Percentiles rank a stretch among this genome's conserved stretches.
Conservation (phyloP, 1,284 basidiomycete genomes). For the Ganoderma sinense region DNA sequence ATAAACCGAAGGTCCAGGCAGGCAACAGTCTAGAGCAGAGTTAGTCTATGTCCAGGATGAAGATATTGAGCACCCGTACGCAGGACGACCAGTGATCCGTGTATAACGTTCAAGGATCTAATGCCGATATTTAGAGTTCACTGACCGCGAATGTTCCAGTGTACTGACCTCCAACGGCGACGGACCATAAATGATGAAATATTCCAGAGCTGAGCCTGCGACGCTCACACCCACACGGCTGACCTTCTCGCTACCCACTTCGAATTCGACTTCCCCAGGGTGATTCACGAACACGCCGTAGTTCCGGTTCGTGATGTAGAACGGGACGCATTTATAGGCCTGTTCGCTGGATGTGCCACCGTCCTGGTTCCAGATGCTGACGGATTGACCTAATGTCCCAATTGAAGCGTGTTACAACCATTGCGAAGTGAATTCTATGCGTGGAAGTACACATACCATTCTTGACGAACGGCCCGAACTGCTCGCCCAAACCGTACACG, state of each 20-base stretch:
- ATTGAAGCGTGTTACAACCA: slow-evolving; percentile 2
- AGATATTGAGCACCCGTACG: slow-evolving; percentile 44
- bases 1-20: slow-evolving; percentile 78
- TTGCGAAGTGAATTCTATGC: background rate
- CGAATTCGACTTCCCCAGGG: slow-evolving; percentile 79
- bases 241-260: slow-evolving; percentile 79
- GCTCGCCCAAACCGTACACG: slow-evolving; percentile 77
- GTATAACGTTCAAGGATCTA: slow-evolving; percentile 70
- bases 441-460: slow-evolving; percentile 56
- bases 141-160: slow-evolving; percentile 2
- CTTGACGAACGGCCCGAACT: slow-evolving; percentile 79
- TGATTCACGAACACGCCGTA: slow-evolving; percentile 83
- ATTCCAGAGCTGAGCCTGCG: slow-evolving; percentile 68
- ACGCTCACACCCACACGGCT: slow-evolving; percentile 76
- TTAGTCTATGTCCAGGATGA: background rate
- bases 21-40: slow-evolving; percentile 58
- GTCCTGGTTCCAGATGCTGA: slow-evolving; percentile 78
- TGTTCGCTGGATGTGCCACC: slow-evolving; percentile 77
- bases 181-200: slow-evolving; percentile 73
- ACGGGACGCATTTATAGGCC: slow-evolving; percentile 79
- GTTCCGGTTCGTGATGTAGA: slow-evolving; percentile 72
- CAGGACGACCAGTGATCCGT: slow-evolving; percentile 70
- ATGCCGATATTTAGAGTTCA: background rate
- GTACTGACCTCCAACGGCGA: slow-evolving; percentile 63
- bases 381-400: slow-evolving; percentile 55